Conservation (phyloP, 2,329 filamentous ascomycete genomes). For the Ceratocystis papillata region DNA sequence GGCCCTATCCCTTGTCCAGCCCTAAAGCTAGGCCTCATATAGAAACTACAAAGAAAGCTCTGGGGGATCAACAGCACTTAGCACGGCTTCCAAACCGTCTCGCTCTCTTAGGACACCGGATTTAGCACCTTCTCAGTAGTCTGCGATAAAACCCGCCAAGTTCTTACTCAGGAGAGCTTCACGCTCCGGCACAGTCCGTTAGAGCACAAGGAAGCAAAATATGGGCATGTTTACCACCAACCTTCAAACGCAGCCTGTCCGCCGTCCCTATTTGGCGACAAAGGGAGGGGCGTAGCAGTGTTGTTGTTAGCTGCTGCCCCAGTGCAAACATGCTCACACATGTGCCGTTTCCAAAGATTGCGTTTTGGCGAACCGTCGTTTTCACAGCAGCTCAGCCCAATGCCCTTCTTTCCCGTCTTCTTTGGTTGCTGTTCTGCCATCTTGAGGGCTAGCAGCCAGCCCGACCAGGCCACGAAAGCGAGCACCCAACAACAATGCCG, state of each 20-base stretch:
- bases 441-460: no score
- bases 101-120: background rate
- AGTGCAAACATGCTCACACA: background rate
- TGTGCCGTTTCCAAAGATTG: background rate
- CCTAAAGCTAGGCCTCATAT: conserved; percentile 4
- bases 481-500: no score
- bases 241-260: background rate
- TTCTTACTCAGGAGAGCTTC: no score
- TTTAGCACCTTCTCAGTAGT: background rate
- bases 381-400: background rate
- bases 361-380: background rate
- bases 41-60: background rate
- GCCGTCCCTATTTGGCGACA: background rate
- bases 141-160: no score
- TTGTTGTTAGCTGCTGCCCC: background rate
- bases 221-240: background rate
- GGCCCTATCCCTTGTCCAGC: background rate
- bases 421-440: no score
- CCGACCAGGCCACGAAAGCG: no score
- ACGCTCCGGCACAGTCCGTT: no score
- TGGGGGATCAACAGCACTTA: background rate
- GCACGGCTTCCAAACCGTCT: background rate
- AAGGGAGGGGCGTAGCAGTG: background rate
- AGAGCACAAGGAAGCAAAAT: no score
- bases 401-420: no score